A percentile compares a stretch with the other conserved stretches of the same genome.
Conservation (phyloP, 306 rosid genomes). For the Cicer judaicum region DNA sequence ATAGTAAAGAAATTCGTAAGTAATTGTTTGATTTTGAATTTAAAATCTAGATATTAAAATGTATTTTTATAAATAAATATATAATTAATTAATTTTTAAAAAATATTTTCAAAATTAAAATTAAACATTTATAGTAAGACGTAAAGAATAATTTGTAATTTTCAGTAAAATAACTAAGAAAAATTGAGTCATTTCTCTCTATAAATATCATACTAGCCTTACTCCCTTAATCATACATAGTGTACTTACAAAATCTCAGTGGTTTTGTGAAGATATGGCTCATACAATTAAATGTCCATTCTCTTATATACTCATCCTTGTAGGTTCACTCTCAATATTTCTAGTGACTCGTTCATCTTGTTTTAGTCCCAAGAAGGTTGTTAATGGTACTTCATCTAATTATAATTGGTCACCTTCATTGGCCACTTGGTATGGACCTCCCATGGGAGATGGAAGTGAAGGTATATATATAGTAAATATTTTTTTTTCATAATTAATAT, state of each 20-base stretch:
- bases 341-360: slow-evolving; percentile 48
- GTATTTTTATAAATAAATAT: too few relatives aligned
- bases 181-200: slow-evolving; percentile 11
- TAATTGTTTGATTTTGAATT: too few relatives aligned
- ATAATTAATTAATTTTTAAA: not conserved
- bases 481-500: not conserved
- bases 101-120: too few relatives aligned
- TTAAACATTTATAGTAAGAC: too few relatives aligned
- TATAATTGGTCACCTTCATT: slow-evolving; percentile 55
- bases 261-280: slow-evolving; percentile 44
- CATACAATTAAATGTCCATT: slow-evolving; percentile 21
- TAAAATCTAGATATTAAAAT: too few relatives aligned
- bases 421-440: slow-evolving; percentile 76
- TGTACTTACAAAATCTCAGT: not conserved
- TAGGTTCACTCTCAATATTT: slow-evolving; percentile 40
- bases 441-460: slow-evolving; percentile 68
- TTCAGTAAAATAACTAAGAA: too few relatives aligned
- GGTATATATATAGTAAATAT: slow-evolving; percentile 36
- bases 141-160: too few relatives aligned
- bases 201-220: slow-evolving; percentile 45
- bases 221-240: slow-evolving; percentile 25
- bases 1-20: too few relatives aligned
- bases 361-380: slow-evolving; percentile 50
- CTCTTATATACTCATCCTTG: not conserved
- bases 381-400: slow-evolving; percentile 45